These are phyloP conservation scores for Pharus latifolius DNA, from an alignment of 176 grass and related monocot species.

Conservation along the genomic window DNA sequence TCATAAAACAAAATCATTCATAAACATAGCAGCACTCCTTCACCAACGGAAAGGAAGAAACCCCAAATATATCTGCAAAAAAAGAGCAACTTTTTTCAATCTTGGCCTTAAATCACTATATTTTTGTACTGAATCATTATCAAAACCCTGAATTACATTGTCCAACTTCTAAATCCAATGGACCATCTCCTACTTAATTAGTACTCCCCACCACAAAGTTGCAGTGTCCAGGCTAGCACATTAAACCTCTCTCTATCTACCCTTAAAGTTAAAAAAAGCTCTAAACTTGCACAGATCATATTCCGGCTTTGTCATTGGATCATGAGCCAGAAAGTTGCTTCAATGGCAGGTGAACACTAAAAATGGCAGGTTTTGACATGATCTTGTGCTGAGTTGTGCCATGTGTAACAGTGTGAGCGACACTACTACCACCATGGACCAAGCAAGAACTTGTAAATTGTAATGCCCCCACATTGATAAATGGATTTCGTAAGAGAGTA, in stretches of 20 bases:
- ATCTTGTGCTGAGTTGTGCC: conserved; percentile 5
- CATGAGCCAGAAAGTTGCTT: not conserved
- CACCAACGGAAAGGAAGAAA: too few relatives aligned
- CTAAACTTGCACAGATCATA: too few relatives aligned
- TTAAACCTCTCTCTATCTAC: conserved; percentile 9
- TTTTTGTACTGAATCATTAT: too few relatives aligned
- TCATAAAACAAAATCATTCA: too few relatives aligned
- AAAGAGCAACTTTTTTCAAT: not conserved
- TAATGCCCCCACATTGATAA: not conserved
- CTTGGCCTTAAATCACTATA: too few relatives aligned
- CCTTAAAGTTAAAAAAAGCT: too few relatives aligned
- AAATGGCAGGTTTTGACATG: not conserved
- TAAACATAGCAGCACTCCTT: too few relatives aligned
- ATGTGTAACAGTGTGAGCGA: not conserved
- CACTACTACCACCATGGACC: not conserved
- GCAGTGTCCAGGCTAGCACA: conserved; percentile 33
- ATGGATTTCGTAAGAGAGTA: not conserved
- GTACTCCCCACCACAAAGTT: not conserved
- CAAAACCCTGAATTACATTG: not conserved
- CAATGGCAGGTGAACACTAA: not conserved
- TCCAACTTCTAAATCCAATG: not conserved
- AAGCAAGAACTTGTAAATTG: not conserved
- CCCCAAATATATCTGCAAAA: too few relatives aligned
- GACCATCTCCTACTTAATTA: not conserved
- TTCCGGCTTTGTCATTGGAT: not conserved